These are phyloP conservation scores for Periconia macrospinosa DNA, from an alignment of 2,329 filamentous ascomycete genomes.

Conservation along the genomic window DNA sequence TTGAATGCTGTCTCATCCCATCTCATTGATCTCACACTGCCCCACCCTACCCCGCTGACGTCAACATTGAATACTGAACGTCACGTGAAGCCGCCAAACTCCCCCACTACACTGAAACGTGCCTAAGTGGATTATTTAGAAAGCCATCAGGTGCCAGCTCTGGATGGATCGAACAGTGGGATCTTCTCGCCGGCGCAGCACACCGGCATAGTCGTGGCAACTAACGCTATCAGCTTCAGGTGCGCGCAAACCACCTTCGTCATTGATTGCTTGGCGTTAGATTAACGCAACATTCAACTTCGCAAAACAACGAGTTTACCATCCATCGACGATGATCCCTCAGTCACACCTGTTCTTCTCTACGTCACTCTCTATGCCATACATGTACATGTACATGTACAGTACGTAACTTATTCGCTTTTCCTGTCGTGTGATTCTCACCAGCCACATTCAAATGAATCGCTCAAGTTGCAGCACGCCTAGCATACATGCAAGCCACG, in stretches of 20 bases:
- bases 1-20: not conserved
- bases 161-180: not conserved
- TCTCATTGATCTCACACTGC: not conserved
- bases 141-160: not conserved
- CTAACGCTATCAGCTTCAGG: no score
- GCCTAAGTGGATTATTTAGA: not conserved
- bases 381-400: no score
- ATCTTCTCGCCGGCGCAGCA: not conserved
- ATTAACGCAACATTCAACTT: not conserved
- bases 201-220: not conserved
- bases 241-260: no score
- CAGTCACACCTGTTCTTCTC: not conserved
- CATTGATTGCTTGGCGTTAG: no score
- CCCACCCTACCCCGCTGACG: constrained; percentile 1
- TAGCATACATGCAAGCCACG: no score
- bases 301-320: not conserved
- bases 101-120: not conserved
- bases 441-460: no score
- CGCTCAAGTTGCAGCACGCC: no score
- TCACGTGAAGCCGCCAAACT: not conserved
- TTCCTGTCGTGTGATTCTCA: not conserved
- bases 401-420: not conserved
- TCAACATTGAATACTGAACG: not conserved
- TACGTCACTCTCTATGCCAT: not conserved
- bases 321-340: not conserved